Evolutionary conservation across 1,284 basidiomycete genomes (phyloP), one percentile per base, ranked within the genome.

Genomic region (Ustilago cynodontis): DNA sequence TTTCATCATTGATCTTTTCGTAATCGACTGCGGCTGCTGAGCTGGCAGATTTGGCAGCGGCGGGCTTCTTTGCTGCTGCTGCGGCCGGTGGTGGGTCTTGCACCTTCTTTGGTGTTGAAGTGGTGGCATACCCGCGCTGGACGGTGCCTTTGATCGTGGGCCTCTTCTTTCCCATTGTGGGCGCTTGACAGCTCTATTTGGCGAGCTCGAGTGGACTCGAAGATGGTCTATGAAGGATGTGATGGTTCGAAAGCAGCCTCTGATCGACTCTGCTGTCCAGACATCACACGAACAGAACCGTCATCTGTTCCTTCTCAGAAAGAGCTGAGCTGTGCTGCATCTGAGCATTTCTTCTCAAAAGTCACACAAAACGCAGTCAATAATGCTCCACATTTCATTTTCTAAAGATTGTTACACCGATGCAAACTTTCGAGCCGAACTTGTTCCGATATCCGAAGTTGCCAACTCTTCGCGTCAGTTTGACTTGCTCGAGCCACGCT

Each of bases 101-200:
- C 87, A 93, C 95, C 89, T 93, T 82, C 51, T 78, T 96, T 61
- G 92, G 93, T 54, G 92, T 90, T 28, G 95, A 98, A 3, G 82
- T 83, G 49, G 84, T 86, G 11, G 84, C 84, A 70, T 84, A 86
- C 22, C 84, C 84, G 26, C 84, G 81, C 56, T 81, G 77, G 55
- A 77, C 71, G 45, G 55, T 78, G 53, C 76, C 56, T 51, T 85
- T 85, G 49, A 85, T 77, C 63, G 79, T 71, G 16, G 81, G 77
- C 67, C 81, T 83, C 68, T 85, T 85, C 59, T 83, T 85, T 50
- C 73, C 73, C 73, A 76, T 76, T 43, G 20, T 59, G 53, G 47
- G 39, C 31, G 14, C 20, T 5, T 13, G 13, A 16, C 20, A 2
- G 26, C 11, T 37, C 52, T 29, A 14, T 16, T 5, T 41, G 28